Conservation (phyloP, 2,329 filamentous ascomycete species). For the Colletotrichum viniferum region DNA sequence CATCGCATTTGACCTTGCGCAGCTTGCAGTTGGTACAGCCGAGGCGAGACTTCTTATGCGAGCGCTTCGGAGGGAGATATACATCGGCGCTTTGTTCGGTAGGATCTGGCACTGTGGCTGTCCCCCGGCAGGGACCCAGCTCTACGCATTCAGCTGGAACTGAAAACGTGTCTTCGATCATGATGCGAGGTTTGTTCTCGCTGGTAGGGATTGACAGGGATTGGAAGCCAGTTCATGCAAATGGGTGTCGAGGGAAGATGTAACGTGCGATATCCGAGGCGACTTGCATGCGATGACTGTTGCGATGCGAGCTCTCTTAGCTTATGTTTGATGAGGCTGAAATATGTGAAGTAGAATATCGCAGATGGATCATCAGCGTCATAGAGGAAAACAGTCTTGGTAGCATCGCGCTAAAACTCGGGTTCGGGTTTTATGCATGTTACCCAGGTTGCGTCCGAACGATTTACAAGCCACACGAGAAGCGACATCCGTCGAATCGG, state of each 20-base stretch:
- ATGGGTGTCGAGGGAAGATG: not conserved
- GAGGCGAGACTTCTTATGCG: not conserved
- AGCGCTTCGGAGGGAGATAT: not conserved
- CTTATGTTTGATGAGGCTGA: not conserved
- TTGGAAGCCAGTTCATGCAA: not conserved
- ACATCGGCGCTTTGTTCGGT: not conserved
- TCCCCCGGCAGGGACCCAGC: rapidly evolving
- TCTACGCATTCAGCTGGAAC: not conserved
- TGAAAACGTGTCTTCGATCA: not conserved
- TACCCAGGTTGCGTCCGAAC: not conserved
- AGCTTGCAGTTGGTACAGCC: slow-evolving; percentile 21
- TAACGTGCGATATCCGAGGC: not conserved
- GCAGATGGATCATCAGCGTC: not conserved
- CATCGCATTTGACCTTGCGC: slow-evolving; percentile 32
- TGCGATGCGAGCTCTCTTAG: not conserved
- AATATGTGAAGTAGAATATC: not conserved
- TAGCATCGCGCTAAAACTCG: not conserved
- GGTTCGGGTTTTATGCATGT: not conserved
- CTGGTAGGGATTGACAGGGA: not conserved
- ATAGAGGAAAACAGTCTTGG: not conserved
- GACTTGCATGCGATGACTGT: not conserved
- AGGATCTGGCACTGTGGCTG: not conserved
- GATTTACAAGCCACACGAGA: not conserved
- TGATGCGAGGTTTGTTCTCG: not conserved
- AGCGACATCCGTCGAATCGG: not conserved